Percentiles rank a stretch among this genome's conserved stretches.
Evolutionary conservation across 352 stramenopile species (phyloP).

Genomic region (Phytophthora pistaciae): DNA sequence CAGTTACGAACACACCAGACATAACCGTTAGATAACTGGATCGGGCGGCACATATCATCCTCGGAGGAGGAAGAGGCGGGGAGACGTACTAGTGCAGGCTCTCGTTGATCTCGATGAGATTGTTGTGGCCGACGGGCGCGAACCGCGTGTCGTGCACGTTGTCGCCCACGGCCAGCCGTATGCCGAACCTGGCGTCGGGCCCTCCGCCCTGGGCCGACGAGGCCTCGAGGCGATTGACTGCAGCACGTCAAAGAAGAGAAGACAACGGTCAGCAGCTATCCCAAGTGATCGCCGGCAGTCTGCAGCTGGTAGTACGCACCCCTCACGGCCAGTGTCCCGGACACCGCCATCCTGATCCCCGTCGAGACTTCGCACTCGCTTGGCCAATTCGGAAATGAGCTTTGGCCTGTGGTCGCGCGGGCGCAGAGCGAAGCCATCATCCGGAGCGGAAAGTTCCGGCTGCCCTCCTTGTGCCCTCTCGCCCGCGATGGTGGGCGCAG

Average conservation of each 20-base stretch:
- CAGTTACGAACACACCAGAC: conserved; percentile 17
- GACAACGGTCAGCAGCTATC: background rate
- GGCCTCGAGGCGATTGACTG: conserved; percentile 46
- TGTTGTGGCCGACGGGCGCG: conserved; percentile 16
- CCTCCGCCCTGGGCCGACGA: background rate
- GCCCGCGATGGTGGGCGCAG: background rate
- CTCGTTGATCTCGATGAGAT: conserved; percentile 40
- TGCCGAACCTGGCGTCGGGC: conserved; percentile 23
- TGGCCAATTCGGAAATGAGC: conserved; percentile 56
- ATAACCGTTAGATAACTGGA: conserved; percentile 14
- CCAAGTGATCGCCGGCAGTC: background rate
- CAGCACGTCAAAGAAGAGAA: background rate
- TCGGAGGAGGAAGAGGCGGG: background rate
- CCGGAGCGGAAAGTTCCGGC: conserved; percentile 6
- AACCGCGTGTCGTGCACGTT: conserved; percentile 35
- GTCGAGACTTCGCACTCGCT: conserved; percentile 35
- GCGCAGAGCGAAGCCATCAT: conserved; percentile 11
- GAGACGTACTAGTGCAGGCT: conserved; percentile 53
- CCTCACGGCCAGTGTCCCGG: conserved; percentile 51
- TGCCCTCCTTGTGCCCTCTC: conserved; percentile 3
- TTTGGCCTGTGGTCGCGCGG: background rate
- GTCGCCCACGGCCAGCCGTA: conserved; percentile 35
- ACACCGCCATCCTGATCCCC: conserved; percentile 48
- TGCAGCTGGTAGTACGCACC: conserved; percentile 28
- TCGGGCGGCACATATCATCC: background rate